Base-by-base conservation (phyloP, 2,329 filamentous ascomycete species). In the Pseudogymnoascus sp. region DNA sequence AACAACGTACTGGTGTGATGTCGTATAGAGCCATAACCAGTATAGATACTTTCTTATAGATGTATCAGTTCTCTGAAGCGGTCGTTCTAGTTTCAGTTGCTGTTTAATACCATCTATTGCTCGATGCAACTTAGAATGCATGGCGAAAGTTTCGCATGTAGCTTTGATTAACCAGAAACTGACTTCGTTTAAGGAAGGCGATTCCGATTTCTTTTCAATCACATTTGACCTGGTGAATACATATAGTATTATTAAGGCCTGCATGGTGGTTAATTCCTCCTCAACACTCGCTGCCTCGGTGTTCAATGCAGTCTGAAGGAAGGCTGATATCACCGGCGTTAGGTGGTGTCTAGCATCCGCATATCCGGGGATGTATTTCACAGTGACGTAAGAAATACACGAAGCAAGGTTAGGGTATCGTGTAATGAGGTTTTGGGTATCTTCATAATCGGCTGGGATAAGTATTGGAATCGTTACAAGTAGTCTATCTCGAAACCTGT, bases 341-440 rank as follows among this genome's bases (percentile, higher is more conserved):
- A 64, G 59, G 22, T 47, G 59, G 4, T 41, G 34, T 35, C 59
- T 62, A 18, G 39, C 35, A 6, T 30, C 22, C 4, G 50, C 54
- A 4, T 61, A 61, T 6, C 63, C 63, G 3, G 63, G 63, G 12
- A 64, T n/a, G 35, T 59, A 64, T 58, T 37, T 58, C 18, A 60
- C 59, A 9, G 63, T 54, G 16, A 64, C 63, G 60, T 61, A 64
- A 30, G 59, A 64, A 9, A 64, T 63, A 58, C 60, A 64, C 12
- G 50, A 22, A 18, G 54, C 63, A 4, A 64, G 59, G 7, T 43
- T 28, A 16, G 28, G 59, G 16, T 62, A 59, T 39, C 43, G 54
- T 12, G 37, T 34, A 12, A 63, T 60, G 4, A 64, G 32, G 2
- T 54, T 25, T 2, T 38, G 28, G 9, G 25, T 50, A 32, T 64